Evolutionary conservation across 257 asterid genomes (phyloP).

Genomic region (Echites panduratus): DNA sequence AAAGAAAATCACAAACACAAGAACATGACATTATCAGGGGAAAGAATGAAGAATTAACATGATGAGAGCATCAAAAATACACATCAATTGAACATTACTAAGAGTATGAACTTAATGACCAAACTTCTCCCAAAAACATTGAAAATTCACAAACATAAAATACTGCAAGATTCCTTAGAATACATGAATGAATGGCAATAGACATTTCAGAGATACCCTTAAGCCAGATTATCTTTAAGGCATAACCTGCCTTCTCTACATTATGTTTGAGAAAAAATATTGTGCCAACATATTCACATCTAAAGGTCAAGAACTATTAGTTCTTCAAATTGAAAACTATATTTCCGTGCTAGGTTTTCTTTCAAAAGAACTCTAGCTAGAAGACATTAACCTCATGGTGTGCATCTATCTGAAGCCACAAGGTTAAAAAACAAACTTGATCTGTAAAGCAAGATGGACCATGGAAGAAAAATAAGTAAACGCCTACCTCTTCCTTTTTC

Average conservation of each 20-base stretch:
- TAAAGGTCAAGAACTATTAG: not conserved
- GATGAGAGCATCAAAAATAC: not conserved
- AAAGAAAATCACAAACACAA: constrained; percentile 6
- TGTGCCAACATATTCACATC: not conserved
- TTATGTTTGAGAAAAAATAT: not conserved
- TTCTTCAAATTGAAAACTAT: not conserved
- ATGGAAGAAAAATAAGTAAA: constrained; percentile 9
- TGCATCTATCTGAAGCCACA: not conserved
- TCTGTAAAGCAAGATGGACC: not conserved
- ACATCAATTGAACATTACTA: not conserved
- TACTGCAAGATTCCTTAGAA: not conserved
- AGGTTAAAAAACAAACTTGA: not conserved
- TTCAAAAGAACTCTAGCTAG: not conserved
- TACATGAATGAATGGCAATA: not conserved
- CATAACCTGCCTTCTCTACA: not conserved
- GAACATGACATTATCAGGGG: not conserved
- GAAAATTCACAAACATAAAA: not conserved
- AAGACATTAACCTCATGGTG: not conserved
- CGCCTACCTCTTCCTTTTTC: constrained; percentile 72
- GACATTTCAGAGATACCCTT: not conserved
- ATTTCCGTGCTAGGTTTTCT: not conserved
- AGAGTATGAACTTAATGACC: not conserved
- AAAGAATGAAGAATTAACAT: not conserved
- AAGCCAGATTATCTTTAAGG: not conserved
- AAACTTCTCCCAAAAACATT: not conserved